phyloP scores from a whole-genome alignment of 805 yeast species.

The Yarrowia porcina region DNA sequence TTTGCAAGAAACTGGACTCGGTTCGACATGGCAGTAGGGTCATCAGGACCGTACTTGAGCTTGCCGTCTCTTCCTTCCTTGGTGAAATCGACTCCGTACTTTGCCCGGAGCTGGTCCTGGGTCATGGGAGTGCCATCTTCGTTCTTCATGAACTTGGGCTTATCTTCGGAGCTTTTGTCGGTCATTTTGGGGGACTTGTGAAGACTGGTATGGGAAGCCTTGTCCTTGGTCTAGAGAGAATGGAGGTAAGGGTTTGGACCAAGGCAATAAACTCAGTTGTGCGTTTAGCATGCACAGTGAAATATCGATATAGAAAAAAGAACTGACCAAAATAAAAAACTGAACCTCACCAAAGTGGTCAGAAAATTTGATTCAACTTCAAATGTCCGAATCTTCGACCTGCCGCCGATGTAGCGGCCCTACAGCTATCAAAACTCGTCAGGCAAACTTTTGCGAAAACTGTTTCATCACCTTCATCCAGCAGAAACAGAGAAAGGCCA shows the following conservation, averaged over 20 bases:
- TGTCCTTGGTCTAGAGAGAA: no score
- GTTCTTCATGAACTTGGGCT: slow-evolving; percentile 16
- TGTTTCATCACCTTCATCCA: slow-evolving; percentile 74
- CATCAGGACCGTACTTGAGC: slow-evolving; percentile 78
- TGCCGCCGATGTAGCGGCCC: slow-evolving; percentile 16
- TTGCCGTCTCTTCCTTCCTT: slow-evolving; percentile 58
- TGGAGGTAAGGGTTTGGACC: not conserved
- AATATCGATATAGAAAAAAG: not conserved
- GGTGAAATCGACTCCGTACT: slow-evolving; percentile 52
- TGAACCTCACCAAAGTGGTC: no score
- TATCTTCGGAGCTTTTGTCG: slow-evolving; percentile 1
- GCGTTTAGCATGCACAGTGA: not conserved
- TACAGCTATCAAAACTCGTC: slow-evolving; percentile 5
- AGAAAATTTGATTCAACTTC: no score
- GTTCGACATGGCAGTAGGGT: slow-evolving; percentile 70
- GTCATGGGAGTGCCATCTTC: slow-evolving; percentile 20
- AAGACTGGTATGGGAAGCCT: no score
- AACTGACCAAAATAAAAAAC: not conserved
- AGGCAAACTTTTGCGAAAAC: slow-evolving; percentile 25
- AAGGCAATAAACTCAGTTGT: not conserved
- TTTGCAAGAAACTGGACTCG: slow-evolving; percentile 67
- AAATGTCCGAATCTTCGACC: not conserved
- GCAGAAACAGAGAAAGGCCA: slow-evolving; percentile 75
- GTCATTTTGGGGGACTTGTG: not conserved
- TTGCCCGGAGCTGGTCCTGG: slow-evolving; percentile 35